Evolutionary conservation across 331 rosid genomes (phyloP), one percentile per base, ranked within the genome.

Genomic region (Erythrophleum ivorense): DNA sequence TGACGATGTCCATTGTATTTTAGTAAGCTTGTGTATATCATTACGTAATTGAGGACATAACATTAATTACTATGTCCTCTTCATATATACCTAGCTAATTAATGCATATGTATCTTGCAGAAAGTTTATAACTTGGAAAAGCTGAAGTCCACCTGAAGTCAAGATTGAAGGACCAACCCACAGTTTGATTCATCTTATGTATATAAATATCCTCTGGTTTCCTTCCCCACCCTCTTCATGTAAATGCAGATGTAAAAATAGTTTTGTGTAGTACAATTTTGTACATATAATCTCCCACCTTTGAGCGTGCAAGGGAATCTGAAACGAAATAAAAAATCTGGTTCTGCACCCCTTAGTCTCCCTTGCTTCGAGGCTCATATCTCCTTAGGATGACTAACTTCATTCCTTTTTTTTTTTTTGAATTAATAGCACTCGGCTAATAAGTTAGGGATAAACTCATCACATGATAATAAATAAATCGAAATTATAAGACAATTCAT

Each of bases 1-100:
- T 49, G 91, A 91, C 41, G 84, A 92, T 19, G 82, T 89, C 66
- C 97, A 94, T 78, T 84, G 79, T 46, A 77, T 91, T 81, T 83
- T 91, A 87, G 97, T 94, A 88, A 83, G 82, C 38, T 41, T 59
- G 5, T 36, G 7, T 64, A 10, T 34, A 43, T 43, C 9, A 43
- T 43, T 5, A 0, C 8, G 2, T 34, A 12, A 0, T 63, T 13
- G 43, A 5, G 1, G 19, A 5, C 46, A 15, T 60, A 24, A 65
- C 57, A 57, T 73, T 52, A 71, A 38, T 73, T 59, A 57, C 75
- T 7, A 2, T 57, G 19, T 66, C 21, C 18, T 46, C 11, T 64
- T 9, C n/a, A 0, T 68, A 34, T 63, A 11, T 15, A 75, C 60
- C 33, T 38, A 19, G 10, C 73, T 68, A 43, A 68, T 11, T 15